Percentiles rank a stretch among this genome's conserved stretches.
phyloP scores from a whole-genome alignment of 2,329 filamentous ascomycete species.

The Aspergillus calidoustus region DNA sequence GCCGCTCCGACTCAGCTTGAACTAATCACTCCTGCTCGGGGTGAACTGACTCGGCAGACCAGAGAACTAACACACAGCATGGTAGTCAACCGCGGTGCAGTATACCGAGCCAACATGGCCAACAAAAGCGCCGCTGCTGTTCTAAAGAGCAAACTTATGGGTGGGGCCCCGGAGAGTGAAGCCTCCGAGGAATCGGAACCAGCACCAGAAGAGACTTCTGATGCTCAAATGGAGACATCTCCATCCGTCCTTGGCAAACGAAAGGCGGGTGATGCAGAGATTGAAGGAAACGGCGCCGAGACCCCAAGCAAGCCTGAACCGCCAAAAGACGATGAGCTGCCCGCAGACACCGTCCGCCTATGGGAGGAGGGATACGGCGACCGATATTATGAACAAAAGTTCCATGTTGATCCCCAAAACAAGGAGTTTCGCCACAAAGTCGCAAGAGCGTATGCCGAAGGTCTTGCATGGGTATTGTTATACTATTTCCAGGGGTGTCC shows the following conservation, averaged over 20 bases:
- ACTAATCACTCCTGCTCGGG: slow-evolving; percentile 61
- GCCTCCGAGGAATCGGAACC: slow-evolving; percentile 30
- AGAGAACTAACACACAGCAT: slow-evolving; percentile 80
- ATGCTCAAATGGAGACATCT: slow-evolving; percentile 33
- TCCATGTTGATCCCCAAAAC: slow-evolving; percentile 79
- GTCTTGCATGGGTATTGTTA: slow-evolving; percentile 89
- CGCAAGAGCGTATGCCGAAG: slow-evolving; percentile 89
- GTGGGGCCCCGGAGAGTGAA: slow-evolving; percentile 31
- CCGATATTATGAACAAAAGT: slow-evolving; percentile 97
- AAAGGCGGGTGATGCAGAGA: slow-evolving; percentile 73
- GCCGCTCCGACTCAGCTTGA: slow-evolving; percentile 55
- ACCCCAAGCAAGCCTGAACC: slow-evolving; percentile 62
- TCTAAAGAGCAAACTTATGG: slow-evolving; percentile 77
- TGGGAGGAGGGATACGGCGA: slow-evolving; percentile 97
- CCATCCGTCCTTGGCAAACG: slow-evolving; percentile 52
- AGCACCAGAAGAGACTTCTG: slow-evolving; percentile 30
- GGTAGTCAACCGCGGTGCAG: slow-evolving; percentile 73
- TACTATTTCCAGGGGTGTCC: slow-evolving; percentile 99
- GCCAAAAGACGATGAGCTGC: slow-evolving; percentile 63
- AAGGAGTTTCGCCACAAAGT: slow-evolving; percentile 87
- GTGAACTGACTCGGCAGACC: slow-evolving; percentile 60
- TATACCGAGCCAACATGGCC: slow-evolving; percentile 73
- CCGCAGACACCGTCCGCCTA: slow-evolving; percentile 80
- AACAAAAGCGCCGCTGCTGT: slow-evolving; percentile 95
- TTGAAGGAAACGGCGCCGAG: slow-evolving; percentile 55